phyloP scores from a whole-genome alignment of 108 stramenopile species.

The Tribonema minus region DNA sequence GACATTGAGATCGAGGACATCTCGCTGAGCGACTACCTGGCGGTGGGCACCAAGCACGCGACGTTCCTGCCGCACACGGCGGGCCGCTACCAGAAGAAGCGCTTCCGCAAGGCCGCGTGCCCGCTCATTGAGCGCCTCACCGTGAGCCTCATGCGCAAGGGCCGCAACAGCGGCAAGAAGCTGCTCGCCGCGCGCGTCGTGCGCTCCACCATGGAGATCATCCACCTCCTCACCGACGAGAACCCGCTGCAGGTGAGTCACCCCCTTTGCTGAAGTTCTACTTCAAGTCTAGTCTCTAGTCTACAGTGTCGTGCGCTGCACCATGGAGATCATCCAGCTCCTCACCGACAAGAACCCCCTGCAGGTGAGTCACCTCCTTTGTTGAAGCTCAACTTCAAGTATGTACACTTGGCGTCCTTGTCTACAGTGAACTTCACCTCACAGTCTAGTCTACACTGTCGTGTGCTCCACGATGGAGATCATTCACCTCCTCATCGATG shows the following conservation, averaged over 20 bases:
- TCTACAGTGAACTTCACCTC: too few relatives aligned
- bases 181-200: slow-evolving; percentile 96
- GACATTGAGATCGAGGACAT: slow-evolving; percentile 98
- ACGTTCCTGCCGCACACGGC: slow-evolving; percentile 99
- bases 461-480: slow-evolving; percentile 83
- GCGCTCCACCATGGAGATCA: slow-evolving; percentile 98
- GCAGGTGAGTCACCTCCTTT: slow-evolving; percentile 54
- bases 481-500: slow-evolving; percentile 97
- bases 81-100: slow-evolving; percentile 99
- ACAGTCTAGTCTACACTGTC: too few relatives aligned
- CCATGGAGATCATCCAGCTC: slow-evolving; percentile 98
- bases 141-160: slow-evolving; percentile 96
- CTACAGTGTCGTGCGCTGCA: too few relatives aligned
- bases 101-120: slow-evolving; percentile 97
- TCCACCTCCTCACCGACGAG: slow-evolving; percentile 97
- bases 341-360: slow-evolving; percentile 99
- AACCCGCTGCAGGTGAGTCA: slow-evolving; percentile 86
- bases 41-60: slow-evolving; percentile 89
- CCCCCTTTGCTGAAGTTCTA: too few relatives aligned
- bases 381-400: too few relatives aligned
- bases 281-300: too few relatives aligned
- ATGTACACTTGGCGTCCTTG: too few relatives aligned
- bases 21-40: slow-evolving; percentile 73
- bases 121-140: slow-evolving; percentile 98
- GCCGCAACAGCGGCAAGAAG: slow-evolving; percentile 99